phyloP scores from a whole-genome alignment of 2,329 filamentous ascomycete species.

The Apiospora koreana region DNA sequence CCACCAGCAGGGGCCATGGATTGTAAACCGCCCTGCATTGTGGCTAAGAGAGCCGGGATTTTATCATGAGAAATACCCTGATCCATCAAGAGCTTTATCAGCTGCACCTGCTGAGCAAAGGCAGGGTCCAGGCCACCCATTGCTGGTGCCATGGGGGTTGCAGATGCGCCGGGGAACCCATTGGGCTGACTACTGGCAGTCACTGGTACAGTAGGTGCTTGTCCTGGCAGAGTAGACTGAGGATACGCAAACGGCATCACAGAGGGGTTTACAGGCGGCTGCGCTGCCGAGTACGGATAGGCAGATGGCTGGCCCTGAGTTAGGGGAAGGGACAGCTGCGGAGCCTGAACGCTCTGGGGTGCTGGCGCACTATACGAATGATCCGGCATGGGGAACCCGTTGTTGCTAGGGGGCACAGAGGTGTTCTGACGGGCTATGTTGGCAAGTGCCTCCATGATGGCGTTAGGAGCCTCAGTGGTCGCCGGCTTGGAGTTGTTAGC shows the following conservation, averaged over 20 bases:
- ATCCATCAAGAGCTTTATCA: constrained; percentile 74
- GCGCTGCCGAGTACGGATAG: constrained; percentile 42
- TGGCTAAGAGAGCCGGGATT: constrained; percentile 62
- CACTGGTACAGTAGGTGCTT: constrained; percentile 31
- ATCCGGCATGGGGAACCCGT: constrained; percentile 45
- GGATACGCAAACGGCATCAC: constrained; percentile 48
- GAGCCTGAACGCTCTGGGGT: constrained; percentile 24
- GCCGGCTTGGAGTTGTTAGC: constrained; percentile 31
- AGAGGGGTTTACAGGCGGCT: constrained; percentile 61
- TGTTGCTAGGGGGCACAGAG: constrained; percentile 44
- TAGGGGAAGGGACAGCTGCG: constrained; percentile 24
- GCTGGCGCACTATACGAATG: constrained; percentile 32
- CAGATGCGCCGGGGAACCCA: constrained; percentile 36
- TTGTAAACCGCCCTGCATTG: constrained; percentile 43
- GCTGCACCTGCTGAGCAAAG: constrained; percentile 69
- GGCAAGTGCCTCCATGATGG: constrained; percentile 77
- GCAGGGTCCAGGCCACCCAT: constrained; percentile 49
- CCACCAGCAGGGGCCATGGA: constrained; percentile 33
- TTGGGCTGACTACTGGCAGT: constrained; percentile 39
- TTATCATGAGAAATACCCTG: constrained; percentile 79
- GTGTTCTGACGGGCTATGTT: constrained; percentile 78
- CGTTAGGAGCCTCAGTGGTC: constrained; percentile 49
- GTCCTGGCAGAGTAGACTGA: constrained; percentile 37
- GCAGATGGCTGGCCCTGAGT: constrained; percentile 31
- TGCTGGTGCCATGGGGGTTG: constrained; percentile 37